Evolutionary conservation across 177 flowering plant genomes (phyloP), one percentile per base, ranked within the genome.

Genomic region (Tripterygium wilfordii): DNA sequence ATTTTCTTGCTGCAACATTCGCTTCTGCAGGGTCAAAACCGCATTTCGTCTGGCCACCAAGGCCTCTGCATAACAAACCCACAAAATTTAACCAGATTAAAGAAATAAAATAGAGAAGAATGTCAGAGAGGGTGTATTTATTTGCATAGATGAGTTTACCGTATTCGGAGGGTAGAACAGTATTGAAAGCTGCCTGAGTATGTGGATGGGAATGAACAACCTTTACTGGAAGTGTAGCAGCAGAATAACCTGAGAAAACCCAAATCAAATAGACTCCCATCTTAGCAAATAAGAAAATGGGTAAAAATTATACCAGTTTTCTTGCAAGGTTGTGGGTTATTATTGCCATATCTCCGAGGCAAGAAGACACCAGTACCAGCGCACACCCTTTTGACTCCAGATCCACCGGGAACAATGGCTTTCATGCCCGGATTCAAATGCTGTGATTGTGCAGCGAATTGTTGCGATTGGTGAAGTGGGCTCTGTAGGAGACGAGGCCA

Each of bases 351-450:
- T 48, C 72, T 58, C 2, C 95, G 74, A 20, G 98, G 98, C 36
- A 91, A 57, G 74, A 91, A 91, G 2, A 91, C 98, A 3, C 96
- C 98, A 2, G 96, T 91, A 0, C 98, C 98, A 13, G 72, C 42
- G 2, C 76, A 67, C 52, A 69, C 82, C 37, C 74, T 65, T 36
- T 75, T 76, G 4, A 54, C 43, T 18, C 72, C 76, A 44, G 70
- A 42, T 15, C 77, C 79, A 17, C 61, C 71, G 6, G 65, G 70
- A 28, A 58, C 65, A 10, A 55, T 64, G 0, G 82, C 72, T 54
- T 83, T 58, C 71, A 58, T 47, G 10, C 42, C 55, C 0, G 66
- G 21, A 1, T 50, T 42, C 37, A 18, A 35, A 18, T 45, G 31
- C 8, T 40, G 55, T 14, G 8, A n/a, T n/a, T n/a, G 44, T n/a